Conservation (phyloP, 73 alveolate genomes). For the Tetrahymena thermophila region DNA sequence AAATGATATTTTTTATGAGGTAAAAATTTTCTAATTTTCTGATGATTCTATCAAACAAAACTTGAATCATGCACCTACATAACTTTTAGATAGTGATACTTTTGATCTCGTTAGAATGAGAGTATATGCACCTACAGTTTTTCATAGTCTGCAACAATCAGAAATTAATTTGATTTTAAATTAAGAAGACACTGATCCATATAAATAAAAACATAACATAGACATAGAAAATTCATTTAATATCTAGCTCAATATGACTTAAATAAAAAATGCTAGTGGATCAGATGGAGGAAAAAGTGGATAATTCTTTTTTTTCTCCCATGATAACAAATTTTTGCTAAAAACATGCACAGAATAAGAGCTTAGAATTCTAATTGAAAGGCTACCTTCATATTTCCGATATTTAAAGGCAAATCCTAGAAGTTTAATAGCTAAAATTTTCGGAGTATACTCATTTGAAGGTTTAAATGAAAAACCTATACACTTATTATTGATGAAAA, state of each 20-base stretch:
- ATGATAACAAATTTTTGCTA: constrained; percentile 8
- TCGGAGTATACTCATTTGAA: constrained; percentile 37
- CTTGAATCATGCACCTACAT: background rate
- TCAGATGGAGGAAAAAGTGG: constrained; percentile 46
- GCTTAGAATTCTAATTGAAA: constrained; percentile 3
- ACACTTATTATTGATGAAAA: constrained; percentile 20
- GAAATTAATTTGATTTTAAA: background rate
- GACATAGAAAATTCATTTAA: constrained; percentile 13
- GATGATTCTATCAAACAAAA: background rate
- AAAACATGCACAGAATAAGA: constrained; percentile 19
- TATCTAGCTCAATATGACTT: constrained; percentile 16
- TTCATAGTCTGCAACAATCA: background rate
- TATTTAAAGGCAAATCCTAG: constrained; percentile 11
- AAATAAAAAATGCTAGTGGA: constrained; percentile 26
- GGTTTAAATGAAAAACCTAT: constrained; percentile 7
- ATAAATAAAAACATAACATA: background rate
- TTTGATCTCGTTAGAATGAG: background rate
- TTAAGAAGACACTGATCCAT: background rate
- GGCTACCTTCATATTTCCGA: constrained; percentile 6
- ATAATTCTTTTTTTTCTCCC: constrained; percentile 34
- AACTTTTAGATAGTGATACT: background rate
- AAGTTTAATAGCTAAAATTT: constrained; percentile 32
- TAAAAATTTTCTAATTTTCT: background rate
- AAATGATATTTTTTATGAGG: background rate
- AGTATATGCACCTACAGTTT: background rate